Conservation (phyloP, 2,329 filamentous ascomycete genomes). For the Monilinia polystroma region DNA sequence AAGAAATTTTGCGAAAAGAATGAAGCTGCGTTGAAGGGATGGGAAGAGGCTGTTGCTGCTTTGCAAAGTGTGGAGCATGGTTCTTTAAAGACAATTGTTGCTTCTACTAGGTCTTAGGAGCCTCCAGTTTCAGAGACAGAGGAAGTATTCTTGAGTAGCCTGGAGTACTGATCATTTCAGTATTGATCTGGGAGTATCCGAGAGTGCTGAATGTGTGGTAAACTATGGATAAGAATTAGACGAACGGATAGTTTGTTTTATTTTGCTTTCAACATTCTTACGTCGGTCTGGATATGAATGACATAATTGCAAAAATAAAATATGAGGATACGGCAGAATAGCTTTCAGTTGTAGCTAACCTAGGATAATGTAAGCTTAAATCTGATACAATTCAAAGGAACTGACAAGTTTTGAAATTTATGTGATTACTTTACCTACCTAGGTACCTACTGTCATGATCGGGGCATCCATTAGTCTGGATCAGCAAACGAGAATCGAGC, state of each 20-base stretch:
- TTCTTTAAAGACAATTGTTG: not conserved
- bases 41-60: not conserved
- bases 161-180: not conserved
- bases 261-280: not conserved
- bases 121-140: not conserved
- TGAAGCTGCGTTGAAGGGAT: not conserved
- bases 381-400: not conserved
- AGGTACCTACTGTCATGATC: too few relatives aligned
- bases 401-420: not conserved
- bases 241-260: too few relatives aligned
- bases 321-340: not conserved
- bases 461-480: too few relatives aligned
- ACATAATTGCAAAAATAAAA: too few relatives aligned
- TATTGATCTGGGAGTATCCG: not conserved
- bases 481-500: too few relatives aligned
- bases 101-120: not conserved
- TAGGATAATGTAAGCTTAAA: not conserved
- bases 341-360: not conserved
- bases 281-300: too few relatives aligned
- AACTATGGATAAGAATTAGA: not conserved
- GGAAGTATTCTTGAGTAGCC: not conserved
- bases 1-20: constrained; percentile 27
- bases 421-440: not conserved
- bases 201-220: too few relatives aligned
- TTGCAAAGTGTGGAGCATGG: not conserved